Evolutionary conservation across 345 rosid species (phyloP).

Genomic region (Pseudoturritis turrita): DNA sequence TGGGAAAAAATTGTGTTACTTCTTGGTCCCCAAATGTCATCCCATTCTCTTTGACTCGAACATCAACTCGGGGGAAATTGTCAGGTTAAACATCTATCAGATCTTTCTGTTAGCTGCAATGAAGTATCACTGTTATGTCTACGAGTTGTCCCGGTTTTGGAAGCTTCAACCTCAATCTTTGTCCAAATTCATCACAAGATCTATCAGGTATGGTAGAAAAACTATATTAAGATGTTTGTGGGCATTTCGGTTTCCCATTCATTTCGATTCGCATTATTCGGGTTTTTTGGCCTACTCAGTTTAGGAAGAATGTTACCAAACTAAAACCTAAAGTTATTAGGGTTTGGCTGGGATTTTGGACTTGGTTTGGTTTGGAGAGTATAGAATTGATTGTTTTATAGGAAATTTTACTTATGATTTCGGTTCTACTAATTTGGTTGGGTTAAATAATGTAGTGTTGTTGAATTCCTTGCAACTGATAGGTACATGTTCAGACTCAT

Average conservation of each 20-base stretch:
- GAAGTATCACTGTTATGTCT: slow-evolving; percentile 71
- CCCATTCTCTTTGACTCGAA: slow-evolving; percentile 73
- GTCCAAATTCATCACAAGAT: slow-evolving; percentile 39
- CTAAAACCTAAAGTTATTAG: too few relatives aligned
- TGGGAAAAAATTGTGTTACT: slow-evolving; percentile 43
- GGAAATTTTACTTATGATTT: neutral
- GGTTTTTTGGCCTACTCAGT: neutral
- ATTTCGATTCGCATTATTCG: neutral
- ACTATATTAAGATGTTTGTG: neutral
- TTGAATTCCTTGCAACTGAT: neutral
- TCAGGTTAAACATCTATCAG: slow-evolving; percentile 80
- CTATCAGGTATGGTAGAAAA: slow-evolving; percentile 47
- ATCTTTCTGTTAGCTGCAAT: slow-evolving; percentile 70
- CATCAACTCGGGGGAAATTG: slow-evolving; percentile 60
- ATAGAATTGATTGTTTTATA: too few relatives aligned
- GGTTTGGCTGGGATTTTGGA: too few relatives aligned
- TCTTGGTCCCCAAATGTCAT: slow-evolving; percentile 73
- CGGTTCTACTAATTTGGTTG: neutral
- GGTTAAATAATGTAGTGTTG: neutral
- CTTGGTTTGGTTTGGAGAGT: too few relatives aligned
- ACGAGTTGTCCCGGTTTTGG: slow-evolving; percentile 52
- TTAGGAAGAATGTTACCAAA: neutral
- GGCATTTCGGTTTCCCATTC: neutral
- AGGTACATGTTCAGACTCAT: slow-evolving; percentile 60
- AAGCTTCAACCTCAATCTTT: slow-evolving; percentile 33